phyloP scores from a whole-genome alignment of 2,329 filamentous ascomycete species.

The Fusarium oligoseptatum region DNA sequence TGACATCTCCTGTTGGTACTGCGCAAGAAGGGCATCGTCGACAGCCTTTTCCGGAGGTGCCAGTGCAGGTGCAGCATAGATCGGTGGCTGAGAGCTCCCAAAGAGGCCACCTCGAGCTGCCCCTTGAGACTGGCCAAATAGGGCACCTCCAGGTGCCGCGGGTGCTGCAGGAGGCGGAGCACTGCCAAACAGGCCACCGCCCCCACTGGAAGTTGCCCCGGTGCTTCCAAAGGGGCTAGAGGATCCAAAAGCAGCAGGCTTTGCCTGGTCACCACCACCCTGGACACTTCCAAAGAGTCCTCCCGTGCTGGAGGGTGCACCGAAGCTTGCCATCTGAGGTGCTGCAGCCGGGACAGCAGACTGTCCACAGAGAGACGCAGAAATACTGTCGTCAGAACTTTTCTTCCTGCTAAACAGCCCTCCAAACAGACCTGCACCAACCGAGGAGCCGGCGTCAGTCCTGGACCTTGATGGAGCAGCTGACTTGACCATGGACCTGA shows the following conservation, averaged over 20 bases:
- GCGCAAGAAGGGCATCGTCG: not conserved
- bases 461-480: not conserved
- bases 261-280: not conserved
- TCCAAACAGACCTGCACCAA: not conserved
- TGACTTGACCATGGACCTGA: not conserved
- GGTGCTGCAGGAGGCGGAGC: not conserved
- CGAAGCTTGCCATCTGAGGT: not conserved
- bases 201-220: not conserved
- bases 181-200: not conserved
- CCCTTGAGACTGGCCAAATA: not conserved
- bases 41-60: not conserved
- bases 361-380: not conserved
- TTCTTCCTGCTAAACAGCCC: not conserved
- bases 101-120: slow-evolving; percentile 1
- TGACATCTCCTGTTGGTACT: slow-evolving; percentile 19
- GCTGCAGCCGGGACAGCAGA: not conserved
- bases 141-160: not conserved
- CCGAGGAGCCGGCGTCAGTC: not conserved
- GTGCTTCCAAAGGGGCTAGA: not conserved
- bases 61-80: not conserved
- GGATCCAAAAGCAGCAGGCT: not conserved
- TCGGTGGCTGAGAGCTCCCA: not conserved
- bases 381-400: no score
- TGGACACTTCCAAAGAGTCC: not conserved
- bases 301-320: not conserved